These are phyloP conservation scores for Chrysochromulina tobinii DNA, from an alignment of 78 protist species.

Conservation along the genomic window DNA sequence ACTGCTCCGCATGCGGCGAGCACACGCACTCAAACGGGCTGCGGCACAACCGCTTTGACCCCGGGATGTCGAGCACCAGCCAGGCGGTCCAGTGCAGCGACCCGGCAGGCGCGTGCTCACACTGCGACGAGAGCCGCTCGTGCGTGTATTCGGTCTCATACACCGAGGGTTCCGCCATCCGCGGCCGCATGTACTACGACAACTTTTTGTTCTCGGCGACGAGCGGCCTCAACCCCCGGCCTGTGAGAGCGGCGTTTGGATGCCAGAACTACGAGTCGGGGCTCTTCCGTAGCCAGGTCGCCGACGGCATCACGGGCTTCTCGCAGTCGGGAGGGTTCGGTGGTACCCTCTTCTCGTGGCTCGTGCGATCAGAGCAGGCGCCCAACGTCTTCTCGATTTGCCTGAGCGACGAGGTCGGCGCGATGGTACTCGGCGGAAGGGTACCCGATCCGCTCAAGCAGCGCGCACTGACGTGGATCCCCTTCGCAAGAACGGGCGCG, in stretches of 20 bases:
- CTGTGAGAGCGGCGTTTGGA: background rate
- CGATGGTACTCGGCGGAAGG: too few species aligned
- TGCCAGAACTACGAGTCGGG: background rate
- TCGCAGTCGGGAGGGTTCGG: too few species aligned
- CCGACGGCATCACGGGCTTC: background rate
- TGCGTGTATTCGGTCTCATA: background rate
- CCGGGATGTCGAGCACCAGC: background rate
- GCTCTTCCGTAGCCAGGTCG: background rate
- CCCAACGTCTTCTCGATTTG: too few species aligned
- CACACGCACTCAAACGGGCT: background rate
- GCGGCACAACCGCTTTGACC: background rate
- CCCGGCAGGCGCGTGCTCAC: too few species aligned
- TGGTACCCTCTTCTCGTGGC: too few species aligned
- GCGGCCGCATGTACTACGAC: background rate
- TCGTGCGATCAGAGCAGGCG: too few species aligned
- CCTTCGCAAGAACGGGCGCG: too few species aligned
- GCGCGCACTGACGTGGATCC: too few species aligned
- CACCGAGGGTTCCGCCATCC: background rate
- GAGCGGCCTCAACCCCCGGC: too few species aligned
- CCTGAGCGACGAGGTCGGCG: too few species aligned
- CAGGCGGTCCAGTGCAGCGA: background rate
- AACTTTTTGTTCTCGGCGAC: too few species aligned
- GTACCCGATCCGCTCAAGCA: too few species aligned
- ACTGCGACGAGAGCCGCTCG: background rate
- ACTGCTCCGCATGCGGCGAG: background rate